phyloP scores from a whole-genome alignment of 345 rosid genomes.

The Citrus medica region DNA sequence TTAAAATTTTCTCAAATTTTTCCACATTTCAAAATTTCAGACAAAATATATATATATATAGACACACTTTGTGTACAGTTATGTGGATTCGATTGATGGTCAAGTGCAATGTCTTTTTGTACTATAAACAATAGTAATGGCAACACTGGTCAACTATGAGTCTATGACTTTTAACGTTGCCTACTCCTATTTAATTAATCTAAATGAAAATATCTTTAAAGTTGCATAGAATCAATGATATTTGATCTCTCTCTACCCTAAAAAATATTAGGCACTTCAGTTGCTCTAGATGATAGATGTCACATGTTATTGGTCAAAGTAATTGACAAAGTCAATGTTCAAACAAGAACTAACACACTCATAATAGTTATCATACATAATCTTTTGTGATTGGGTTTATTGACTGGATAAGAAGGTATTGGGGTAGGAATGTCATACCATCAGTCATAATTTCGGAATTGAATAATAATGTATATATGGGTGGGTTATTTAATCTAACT shows the following conservation, averaged over 20 bases:
- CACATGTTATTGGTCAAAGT: background rate
- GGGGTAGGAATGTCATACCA: background rate
- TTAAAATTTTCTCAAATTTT: fast-evolving
- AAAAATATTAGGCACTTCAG: background rate
- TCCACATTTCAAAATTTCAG: too few species aligned
- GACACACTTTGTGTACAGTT: too few species aligned
- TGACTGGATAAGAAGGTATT: too few species aligned
- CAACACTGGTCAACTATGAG: background rate
- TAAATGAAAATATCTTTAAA: background rate
- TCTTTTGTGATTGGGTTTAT: too few species aligned
- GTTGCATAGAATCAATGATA: background rate
- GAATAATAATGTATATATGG: too few species aligned
- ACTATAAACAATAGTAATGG: too few species aligned
- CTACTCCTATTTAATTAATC: too few species aligned
- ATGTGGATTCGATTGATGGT: too few species aligned
- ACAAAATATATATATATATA: too few species aligned
- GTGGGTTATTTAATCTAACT: too few species aligned
- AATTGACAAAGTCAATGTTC: background rate
- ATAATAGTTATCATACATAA: background rate
- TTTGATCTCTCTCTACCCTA: background rate
- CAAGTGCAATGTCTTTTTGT: background rate
- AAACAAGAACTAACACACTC: background rate
- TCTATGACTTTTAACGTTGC: too few species aligned
- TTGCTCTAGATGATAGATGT: background rate
- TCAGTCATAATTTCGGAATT: background rate